Evolutionary conservation across 495 filamentous ascomycete genomes (phyloP).

Genomic region (Physcia stellaris): DNA sequence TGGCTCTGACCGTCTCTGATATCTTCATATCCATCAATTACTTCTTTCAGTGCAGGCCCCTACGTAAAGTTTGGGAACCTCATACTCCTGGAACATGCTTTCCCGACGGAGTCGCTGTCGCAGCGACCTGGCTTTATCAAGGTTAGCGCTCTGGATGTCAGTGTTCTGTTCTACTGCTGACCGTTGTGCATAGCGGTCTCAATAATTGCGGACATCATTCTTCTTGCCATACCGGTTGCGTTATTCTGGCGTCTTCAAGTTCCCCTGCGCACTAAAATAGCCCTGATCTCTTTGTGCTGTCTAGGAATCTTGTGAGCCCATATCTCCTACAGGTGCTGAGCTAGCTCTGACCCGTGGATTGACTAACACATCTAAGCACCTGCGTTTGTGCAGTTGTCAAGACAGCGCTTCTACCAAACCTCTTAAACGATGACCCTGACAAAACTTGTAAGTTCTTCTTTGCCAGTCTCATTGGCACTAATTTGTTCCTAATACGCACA

Average conservation of each 20-base stretch:
- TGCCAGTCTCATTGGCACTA: neutral
- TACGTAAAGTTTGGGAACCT: conserved; percentile 5
- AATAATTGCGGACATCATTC: conserved; percentile 3
- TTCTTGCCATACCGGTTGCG: conserved; percentile 3
- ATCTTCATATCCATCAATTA: conserved; percentile 7
- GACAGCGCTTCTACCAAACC: conserved; percentile 1
- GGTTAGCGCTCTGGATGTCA: neutral
- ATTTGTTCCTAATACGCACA: neutral
- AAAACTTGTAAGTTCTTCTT: conserved; percentile 2
- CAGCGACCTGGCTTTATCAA: conserved; percentile 5
- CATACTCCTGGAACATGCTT: conserved; percentile 1
- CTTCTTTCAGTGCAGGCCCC: conserved; percentile 8
- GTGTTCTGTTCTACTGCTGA: neutral
- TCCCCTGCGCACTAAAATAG: conserved; percentile 3
- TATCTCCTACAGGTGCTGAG: no score
- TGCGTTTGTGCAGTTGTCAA: conserved; percentile 7
- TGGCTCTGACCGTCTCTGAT: conserved; percentile 3
- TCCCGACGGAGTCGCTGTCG: neutral
- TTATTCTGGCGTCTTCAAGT: conserved; percentile 9
- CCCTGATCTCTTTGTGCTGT: conserved; percentile 4
- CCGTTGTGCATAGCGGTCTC: neutral
- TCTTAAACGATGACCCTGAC: conserved; percentile 3
- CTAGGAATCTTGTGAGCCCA: conserved; percentile 7
- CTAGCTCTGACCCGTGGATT: neutral
- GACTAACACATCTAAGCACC: conserved; percentile 1